Evolutionary conservation across 495 filamentous ascomycete genomes (phyloP).

Genomic region (Letharia columbiana): DNA sequence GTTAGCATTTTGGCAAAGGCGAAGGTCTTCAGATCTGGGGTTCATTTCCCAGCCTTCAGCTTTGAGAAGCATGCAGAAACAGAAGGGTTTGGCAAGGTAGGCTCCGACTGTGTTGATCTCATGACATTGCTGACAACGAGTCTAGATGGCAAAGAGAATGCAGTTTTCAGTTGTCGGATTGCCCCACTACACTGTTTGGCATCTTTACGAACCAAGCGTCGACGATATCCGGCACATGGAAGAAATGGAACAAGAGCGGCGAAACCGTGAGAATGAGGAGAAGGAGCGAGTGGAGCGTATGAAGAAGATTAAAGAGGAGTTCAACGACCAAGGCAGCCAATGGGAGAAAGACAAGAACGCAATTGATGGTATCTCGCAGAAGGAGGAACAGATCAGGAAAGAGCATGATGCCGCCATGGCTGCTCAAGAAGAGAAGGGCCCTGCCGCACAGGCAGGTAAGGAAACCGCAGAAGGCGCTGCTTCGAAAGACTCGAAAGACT

Average conservation of each 20-base stretch:
- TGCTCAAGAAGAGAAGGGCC: conserved; percentile 34
- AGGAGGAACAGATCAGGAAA: conserved; percentile 38
- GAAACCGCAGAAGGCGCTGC: conserved; percentile 27
- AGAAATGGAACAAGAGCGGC: conserved; percentile 80
- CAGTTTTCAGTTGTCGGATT: conserved; percentile 91
- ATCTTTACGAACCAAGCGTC: conserved; percentile 95
- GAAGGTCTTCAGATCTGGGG: conserved; percentile 83
- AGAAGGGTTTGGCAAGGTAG: conserved; percentile 96
- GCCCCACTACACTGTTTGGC: conserved; percentile 98
- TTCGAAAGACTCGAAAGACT: conserved; percentile 10
- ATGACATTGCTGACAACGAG: conserved; percentile 29
- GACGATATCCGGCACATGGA: conserved; percentile 98
- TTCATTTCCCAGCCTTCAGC: conserved; percentile 97
- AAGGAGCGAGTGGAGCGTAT: conserved; percentile 55
- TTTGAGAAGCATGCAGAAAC: conserved; percentile 99
- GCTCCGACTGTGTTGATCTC: neutral
- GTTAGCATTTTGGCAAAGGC: conserved; percentile 97
- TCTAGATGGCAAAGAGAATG: conserved; percentile 94
- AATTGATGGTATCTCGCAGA: conserved; percentile 57
- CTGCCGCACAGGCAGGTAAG: conserved; percentile 29
- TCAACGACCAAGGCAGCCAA: conserved; percentile 57
- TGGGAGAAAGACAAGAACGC: conserved; percentile 78
- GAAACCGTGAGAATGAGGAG: conserved; percentile 64
- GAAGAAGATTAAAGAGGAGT: conserved; percentile 62
- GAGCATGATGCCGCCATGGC: conserved; percentile 32